A percentile compares a stretch with the other conserved stretches of the same genome.
Evolutionary conservation across 352 stramenopile species (phyloP).

Genomic region (Phytophthora pluvialis): DNA sequence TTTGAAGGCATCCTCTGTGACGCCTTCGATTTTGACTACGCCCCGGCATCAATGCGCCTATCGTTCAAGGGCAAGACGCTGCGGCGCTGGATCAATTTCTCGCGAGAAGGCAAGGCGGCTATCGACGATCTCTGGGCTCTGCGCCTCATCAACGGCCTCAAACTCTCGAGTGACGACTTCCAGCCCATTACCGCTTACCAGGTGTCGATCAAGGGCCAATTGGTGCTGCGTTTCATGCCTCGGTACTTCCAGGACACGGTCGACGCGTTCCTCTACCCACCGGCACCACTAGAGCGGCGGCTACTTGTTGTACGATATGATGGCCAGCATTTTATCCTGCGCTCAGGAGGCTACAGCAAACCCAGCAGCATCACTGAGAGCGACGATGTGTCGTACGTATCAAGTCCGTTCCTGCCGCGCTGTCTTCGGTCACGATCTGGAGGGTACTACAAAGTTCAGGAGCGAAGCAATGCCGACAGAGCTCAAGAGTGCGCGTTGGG

Average conservation of each 20-base stretch:
- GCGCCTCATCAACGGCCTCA: constrained; percentile 93
- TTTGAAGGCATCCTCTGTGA: constrained; percentile 96
- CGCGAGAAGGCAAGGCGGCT: constrained; percentile 94
- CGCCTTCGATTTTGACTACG: constrained; percentile 97
- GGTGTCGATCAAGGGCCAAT: constrained; percentile 89
- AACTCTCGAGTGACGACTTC: constrained; percentile 94
- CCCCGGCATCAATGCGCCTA: constrained; percentile 93
- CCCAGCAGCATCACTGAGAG: constrained; percentile 95
- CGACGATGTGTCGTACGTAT: constrained; percentile 98
- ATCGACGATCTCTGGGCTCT: constrained; percentile 95
- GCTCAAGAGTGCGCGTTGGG: constrained; percentile 87
- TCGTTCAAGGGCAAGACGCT: constrained; percentile 90
- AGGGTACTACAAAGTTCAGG: constrained; percentile 77
- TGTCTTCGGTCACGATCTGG: constrained; percentile 91
- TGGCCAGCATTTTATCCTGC: constrained; percentile 79
- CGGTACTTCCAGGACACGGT: constrained; percentile 72
- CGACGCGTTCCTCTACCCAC: constrained; percentile 69
- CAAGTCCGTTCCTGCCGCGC: constrained; percentile 95
- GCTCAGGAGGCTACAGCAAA: constrained; percentile 85
- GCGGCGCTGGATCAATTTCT: constrained; percentile 93
- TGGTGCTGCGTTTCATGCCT: constrained; percentile 87
- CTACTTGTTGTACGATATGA: constrained; percentile 65
- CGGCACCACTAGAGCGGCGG: constrained; percentile 47
- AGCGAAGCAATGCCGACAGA: constrained; percentile 93
- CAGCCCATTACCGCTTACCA: constrained; percentile 97